Evolutionary conservation across 257 asterid genomes (phyloP).

Genomic region (Avicennia marina): DNA sequence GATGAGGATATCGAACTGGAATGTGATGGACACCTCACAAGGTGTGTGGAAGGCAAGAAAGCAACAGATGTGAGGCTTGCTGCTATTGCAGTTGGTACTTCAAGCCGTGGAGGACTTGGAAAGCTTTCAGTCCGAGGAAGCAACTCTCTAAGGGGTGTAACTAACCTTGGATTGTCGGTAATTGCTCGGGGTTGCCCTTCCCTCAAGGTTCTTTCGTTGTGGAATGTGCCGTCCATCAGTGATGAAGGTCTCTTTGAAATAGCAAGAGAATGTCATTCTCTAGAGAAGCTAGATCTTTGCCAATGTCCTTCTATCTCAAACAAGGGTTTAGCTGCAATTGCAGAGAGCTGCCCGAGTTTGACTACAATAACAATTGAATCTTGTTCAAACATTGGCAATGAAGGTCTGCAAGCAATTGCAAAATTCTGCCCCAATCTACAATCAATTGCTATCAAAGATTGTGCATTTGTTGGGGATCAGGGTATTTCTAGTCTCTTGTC

Average conservation of each 20-base stretch:
- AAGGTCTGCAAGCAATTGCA: constrained; percentile 61
- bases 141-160: constrained; percentile 52
- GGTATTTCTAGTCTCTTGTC: constrained; percentile 67
- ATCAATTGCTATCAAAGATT: constrained; percentile 62
- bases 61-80: constrained; percentile 85
- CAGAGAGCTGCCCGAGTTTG: constrained; percentile 60
- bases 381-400: constrained; percentile 62
- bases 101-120: constrained; percentile 91
- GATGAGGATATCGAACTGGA: constrained; percentile 56
- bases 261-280: constrained; percentile 65
- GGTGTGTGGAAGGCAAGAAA: constrained; percentile 90
- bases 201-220: constrained; percentile 66
- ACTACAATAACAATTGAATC: constrained; percentile 61
- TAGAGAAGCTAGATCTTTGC: constrained; percentile 78
- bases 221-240: constrained; percentile 63
- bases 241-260: constrained; percentile 82
- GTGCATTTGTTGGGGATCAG: constrained; percentile 74
- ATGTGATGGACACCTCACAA: constrained; percentile 72
- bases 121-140: constrained; percentile 81
- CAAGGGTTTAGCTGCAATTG: constrained; percentile 64
- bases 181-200: constrained; percentile 88
- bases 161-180: constrained; percentile 63
- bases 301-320: constrained; percentile 66
- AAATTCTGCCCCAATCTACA: constrained; percentile 58
- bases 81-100: constrained; percentile 85